A percentile compares a stretch with the other conserved stretches of the same genome.
phyloP scores from a whole-genome alignment of 148 eudicot genomes.

The Arbutus unedo region DNA sequence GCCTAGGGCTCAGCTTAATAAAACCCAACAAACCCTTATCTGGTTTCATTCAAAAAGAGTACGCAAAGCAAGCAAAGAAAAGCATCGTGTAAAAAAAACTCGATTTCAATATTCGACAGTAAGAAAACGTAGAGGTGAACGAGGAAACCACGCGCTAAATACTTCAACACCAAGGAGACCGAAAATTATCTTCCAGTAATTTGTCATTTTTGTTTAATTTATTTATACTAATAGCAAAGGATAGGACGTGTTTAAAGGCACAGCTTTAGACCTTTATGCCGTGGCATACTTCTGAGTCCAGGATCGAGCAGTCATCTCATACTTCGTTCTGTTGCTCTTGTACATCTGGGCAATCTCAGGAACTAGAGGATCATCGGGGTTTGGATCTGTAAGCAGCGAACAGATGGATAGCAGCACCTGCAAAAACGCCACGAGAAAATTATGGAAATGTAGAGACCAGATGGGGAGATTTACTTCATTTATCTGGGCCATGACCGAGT shows the following conservation, averaged over 20 bases:
- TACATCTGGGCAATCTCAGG: constrained; percentile 50
- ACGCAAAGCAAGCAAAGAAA: neutral
- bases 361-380: constrained; percentile 46
- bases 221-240: neutral
- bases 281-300: constrained; percentile 54
- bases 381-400: constrained; percentile 43
- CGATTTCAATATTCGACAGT: neutral
- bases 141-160: neutral
- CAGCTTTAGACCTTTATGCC: constrained; percentile 3
- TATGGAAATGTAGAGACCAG: no score
- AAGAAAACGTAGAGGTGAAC: neutral
- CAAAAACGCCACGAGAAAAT: neutral
- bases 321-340: constrained; percentile 41
- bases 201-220: neutral
- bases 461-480: no score
- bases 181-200: neutral
- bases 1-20: neutral
- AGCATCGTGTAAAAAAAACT: neutral
- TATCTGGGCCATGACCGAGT: no score
- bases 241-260: neutral
- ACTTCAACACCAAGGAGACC: neutral
- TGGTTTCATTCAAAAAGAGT: neutral
- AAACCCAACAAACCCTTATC: neutral
- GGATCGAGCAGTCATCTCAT: constrained; percentile 43
- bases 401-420: constrained; percentile 45